Evolutionary conservation across 345 rosid genomes (phyloP), one percentile per base, ranked within the genome.

Genomic region (Citrus medica): DNA sequence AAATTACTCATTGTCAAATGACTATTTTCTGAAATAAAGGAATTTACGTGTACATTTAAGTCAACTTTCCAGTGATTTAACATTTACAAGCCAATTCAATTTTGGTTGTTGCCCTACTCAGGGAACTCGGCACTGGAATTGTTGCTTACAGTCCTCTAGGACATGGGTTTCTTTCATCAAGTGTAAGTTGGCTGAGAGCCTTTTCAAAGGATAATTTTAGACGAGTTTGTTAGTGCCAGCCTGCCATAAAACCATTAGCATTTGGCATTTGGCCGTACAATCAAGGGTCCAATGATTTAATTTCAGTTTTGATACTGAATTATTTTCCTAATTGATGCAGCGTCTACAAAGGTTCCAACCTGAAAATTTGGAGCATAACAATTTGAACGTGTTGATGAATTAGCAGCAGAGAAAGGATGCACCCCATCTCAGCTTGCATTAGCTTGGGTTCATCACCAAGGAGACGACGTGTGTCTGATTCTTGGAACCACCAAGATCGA

Each of bases 81-180:
- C 19, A 56, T 9, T 16, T 53, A 42, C 16, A 66, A 17, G 32
- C 22, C 6, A 5, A 24, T 22, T 13, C 38, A 51, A 51, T 51
- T 17, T 2, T 35, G 55, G 35, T 40, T 0, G 19, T 68, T 84
- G 25, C 22, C 13, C 51, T 13, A 13, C 46, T 9, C 42, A 88
- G 92, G 82, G 93, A 93, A 68, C 89, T 91, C 67, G 93, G 94
- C 67, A 90, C 89, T 24, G 90, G 93, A 19, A 88, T 92, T 67
- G 88, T 92, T 67, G 88, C 92, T 1, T 92, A 89, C 79, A 85
- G 93, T 76, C 93, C 92, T 60, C 79, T 90, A 0, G 92, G 91
- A 58, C 81, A 92, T 51, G 93, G 94, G 3, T 91, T 93, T 83
- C 64, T 93, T 1, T 86, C 93, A 22, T 51, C 81, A 2, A 92